Conservation (phyloP, 2,329 filamentous ascomycete species). For the Pseudodiploospora longispora region DNA sequence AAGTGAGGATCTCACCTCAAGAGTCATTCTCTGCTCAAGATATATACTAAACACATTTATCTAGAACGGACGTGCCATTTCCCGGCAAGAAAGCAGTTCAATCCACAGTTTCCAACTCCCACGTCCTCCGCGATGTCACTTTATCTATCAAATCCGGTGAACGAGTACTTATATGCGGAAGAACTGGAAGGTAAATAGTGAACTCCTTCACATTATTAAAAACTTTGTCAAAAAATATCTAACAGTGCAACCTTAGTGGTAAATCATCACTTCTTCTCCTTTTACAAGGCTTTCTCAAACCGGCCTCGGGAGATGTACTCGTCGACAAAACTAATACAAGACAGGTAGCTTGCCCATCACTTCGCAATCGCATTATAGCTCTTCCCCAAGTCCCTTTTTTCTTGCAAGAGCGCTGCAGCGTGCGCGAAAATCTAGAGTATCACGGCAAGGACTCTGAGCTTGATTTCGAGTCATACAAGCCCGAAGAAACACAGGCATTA, state of each 20-base stretch:
- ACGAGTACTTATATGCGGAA: conserved; percentile 15
- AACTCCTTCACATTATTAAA: too few relatives aligned
- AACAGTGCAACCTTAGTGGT: conserved; percentile 18
- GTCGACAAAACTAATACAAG: conserved; percentile 24
- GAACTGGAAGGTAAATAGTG: conserved; percentile 15
- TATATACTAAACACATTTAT: too few relatives aligned
- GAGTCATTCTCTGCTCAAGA: not conserved
- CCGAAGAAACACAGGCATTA: conserved; percentile 23
- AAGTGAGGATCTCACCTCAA: not conserved
- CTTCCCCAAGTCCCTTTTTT: conserved; percentile 45
- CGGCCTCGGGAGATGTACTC: conserved; percentile 31
- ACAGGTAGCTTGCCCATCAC: conserved; percentile 17
- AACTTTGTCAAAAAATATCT: too few relatives aligned
- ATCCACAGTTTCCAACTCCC: not conserved
- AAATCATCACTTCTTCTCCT: conserved; percentile 34
- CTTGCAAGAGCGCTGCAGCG: conserved; percentile 23
- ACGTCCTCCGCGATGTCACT: conserved; percentile 8
- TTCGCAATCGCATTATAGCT: conserved; percentile 39
- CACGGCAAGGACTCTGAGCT: not conserved
- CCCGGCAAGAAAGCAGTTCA: not conserved
- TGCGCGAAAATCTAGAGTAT: conserved; percentile 1
- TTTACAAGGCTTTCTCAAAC: conserved; percentile 30
- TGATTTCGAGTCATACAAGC: conserved; percentile 14
- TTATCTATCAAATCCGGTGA: conserved; percentile 1
- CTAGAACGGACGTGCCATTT: too few relatives aligned